Conservation (phyloP, 768 basidiomycete species). For the Lentinus tigrinus region DNA sequence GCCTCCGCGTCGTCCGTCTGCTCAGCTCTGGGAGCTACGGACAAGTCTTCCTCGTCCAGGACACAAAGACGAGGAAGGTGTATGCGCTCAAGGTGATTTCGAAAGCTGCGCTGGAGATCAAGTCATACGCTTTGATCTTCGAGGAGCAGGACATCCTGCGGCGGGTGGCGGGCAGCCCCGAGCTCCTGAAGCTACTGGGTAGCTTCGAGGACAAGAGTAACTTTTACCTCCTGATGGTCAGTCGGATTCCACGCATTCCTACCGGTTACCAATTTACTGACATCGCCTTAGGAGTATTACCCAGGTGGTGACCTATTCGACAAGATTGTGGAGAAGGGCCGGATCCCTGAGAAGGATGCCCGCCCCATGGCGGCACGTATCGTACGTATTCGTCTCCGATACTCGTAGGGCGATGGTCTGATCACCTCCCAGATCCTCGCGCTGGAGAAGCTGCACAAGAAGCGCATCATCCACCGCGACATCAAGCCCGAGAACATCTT, state of each 20-base stretch:
- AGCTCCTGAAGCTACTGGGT: constrained; percentile 1
- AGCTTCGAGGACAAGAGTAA: constrained; percentile 16
- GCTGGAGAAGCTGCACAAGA: constrained; percentile 16
- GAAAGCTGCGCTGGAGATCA: constrained; percentile 97
- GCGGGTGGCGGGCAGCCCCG: constrained; percentile 5
- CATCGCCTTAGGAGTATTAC: constrained; percentile 4
- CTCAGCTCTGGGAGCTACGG: constrained; percentile 21
- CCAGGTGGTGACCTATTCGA: constrained; percentile 5
- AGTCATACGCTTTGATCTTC: constrained; percentile 30
- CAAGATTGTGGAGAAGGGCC: constrained; percentile 1
- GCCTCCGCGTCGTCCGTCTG: constrained; percentile 15
- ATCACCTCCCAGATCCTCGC: constrained; percentile 9
- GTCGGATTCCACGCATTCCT: background rate
- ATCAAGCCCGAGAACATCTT: constrained; percentile 28
- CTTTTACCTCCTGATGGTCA: constrained; percentile 13
- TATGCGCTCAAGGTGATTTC: constrained; percentile 91
- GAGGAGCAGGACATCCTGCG: constrained; percentile 13
- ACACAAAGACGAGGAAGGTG: constrained; percentile 11
- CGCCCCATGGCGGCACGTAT: constrained; percentile 14
- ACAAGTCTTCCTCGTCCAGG: constrained; percentile 21
- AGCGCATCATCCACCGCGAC: constrained; percentile 27
- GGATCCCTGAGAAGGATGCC: constrained; percentile 3
- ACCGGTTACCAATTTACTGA: too few species aligned
- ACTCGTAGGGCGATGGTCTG: background rate
- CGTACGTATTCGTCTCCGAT: constrained; percentile 42